phyloP scores from a whole-genome alignment of 495 filamentous ascomycete genomes.

The Chaetomium tenue region DNA sequence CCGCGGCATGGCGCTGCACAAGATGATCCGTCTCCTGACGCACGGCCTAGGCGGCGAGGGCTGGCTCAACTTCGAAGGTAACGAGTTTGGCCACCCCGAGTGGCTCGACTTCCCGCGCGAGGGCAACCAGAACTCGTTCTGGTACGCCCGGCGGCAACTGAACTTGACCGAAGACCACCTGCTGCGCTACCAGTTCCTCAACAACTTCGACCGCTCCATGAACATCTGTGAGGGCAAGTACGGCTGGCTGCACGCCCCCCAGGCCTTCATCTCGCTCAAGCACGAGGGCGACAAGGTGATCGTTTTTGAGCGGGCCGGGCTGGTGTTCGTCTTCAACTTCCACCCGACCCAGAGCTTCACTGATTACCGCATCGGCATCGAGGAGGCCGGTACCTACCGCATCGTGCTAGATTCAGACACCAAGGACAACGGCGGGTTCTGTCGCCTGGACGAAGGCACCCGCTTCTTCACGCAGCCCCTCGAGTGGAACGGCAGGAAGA shows the following conservation, averaged over 20 bases:
- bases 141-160: slow-evolving; percentile 93
- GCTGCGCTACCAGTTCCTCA: slow-evolving; percentile 86
- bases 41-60: slow-evolving; percentile 95
- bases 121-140: slow-evolving; percentile 93
- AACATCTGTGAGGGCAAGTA: slow-evolving; percentile 82
- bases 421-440: slow-evolving; percentile 74
- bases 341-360: slow-evolving; percentile 82
- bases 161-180: slow-evolving; percentile 85
- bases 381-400: slow-evolving; percentile 78
- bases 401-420: slow-evolving; percentile 84
- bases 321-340: slow-evolving; percentile 97
- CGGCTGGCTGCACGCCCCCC: slow-evolving; percentile 83
- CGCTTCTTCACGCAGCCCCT: slow-evolving; percentile 89
- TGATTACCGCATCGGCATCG: slow-evolving; percentile 89
- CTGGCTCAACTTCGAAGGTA: slow-evolving; percentile 97
- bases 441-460: slow-evolving; percentile 70
- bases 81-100: slow-evolving; percentile 98
- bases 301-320: slow-evolving; percentile 87
- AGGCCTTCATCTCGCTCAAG: slow-evolving; percentile 92
- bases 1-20: slow-evolving; percentile 87
- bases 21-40: slow-evolving; percentile 93
- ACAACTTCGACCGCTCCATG: slow-evolving; percentile 92
- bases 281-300: slow-evolving; percentile 93
- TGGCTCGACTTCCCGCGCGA: slow-evolving; percentile 98
- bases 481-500: slow-evolving; percentile 81